Conservation (phyloP, 1,284 basidiomycete genomes). For the Ganoderma meredithae region DNA sequence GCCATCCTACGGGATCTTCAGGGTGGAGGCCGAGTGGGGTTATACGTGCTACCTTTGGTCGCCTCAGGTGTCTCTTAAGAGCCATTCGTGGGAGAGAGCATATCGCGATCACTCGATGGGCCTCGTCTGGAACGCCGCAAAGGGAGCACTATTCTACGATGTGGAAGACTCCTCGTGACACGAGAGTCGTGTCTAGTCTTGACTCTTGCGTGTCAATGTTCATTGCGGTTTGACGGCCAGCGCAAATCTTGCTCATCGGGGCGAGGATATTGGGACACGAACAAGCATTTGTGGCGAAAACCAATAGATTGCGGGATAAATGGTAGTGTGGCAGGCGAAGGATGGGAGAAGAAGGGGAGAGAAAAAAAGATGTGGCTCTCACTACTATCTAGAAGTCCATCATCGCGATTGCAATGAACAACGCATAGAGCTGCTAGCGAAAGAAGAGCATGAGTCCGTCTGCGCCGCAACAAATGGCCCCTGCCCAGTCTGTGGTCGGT, state of each 20-base stretch:
- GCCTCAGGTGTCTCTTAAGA: neutral
- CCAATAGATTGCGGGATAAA: neutral
- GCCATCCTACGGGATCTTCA: slow-evolving; percentile 8
- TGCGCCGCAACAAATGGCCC: slow-evolving; percentile 47
- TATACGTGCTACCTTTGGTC: neutral
- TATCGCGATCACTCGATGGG: slow-evolving; percentile 13
- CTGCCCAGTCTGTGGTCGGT: slow-evolving; percentile 33
- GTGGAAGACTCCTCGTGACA: neutral
- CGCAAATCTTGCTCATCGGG: neutral
- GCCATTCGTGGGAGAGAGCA: neutral
- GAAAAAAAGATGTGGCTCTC: slow-evolving; percentile 52
- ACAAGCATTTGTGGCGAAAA: neutral
- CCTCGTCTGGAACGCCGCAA: slow-evolving; percentile 5
- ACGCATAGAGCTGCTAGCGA: slow-evolving; percentile 56
- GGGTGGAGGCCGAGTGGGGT: neutral
- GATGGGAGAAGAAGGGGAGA: neutral
- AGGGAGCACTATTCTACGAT: neutral
- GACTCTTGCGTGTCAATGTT: neutral
- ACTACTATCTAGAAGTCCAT: slow-evolving; percentile 71
- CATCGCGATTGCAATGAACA: slow-evolving; percentile 47
- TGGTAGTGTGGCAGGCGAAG: neutral
- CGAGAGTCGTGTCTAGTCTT: neutral
- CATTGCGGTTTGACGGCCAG: neutral
- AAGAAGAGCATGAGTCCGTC: slow-evolving; percentile 47
- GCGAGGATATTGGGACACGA: neutral